Conservation (phyloP, 108 stramenopile species). For the Bacterosira constricta region DNA sequence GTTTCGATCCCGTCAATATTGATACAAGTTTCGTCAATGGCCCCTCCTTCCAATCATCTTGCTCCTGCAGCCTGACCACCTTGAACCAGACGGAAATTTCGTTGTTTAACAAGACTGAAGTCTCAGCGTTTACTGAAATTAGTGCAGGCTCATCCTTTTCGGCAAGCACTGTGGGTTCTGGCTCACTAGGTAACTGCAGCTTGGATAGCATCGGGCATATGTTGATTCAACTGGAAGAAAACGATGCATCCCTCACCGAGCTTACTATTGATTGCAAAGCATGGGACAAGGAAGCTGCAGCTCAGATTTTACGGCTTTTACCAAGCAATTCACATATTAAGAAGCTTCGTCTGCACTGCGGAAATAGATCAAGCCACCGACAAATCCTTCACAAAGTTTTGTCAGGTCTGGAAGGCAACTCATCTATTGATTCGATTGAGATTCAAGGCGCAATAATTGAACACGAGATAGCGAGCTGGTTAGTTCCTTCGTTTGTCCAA, state of each 20-base stretch:
- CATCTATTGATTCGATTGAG: background rate
- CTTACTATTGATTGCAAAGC: background rate
- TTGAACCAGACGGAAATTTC: no score
- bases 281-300: background rate
- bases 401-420: background rate
- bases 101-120: no score
- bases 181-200: background rate
- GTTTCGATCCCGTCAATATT: background rate
- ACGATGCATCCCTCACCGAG: background rate
- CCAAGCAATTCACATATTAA: background rate
- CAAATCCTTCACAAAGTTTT: background rate
- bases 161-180: background rate
- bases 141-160: no score
- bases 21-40: background rate
- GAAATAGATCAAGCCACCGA: background rate
- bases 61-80: no score
- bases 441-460: background rate
- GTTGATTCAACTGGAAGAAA: background rate
- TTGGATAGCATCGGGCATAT: background rate
- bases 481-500: background rate
- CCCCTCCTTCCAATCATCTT: no score
- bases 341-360: background rate
- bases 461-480: background rate
- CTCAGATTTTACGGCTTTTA: background rate
- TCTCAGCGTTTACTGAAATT: no score